Evolutionary conservation across 1,284 basidiomycete genomes (phyloP).

Genomic region (Naganishia liquefaciens): DNA sequence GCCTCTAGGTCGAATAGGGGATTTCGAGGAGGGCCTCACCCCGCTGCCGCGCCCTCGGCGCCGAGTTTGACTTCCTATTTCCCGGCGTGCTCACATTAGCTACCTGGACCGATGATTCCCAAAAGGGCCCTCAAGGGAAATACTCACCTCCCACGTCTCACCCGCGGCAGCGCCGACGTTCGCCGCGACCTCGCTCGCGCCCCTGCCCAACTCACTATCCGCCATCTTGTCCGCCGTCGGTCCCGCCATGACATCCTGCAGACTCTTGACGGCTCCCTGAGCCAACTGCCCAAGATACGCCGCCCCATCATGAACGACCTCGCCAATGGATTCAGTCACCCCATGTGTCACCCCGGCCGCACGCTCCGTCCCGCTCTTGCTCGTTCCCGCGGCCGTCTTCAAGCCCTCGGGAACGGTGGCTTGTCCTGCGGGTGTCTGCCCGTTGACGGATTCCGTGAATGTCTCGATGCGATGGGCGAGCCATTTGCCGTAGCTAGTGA

Average conservation of each 20-base stretch:
- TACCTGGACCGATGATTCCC: too few relatives aligned
- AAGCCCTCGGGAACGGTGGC: conserved; percentile 38
- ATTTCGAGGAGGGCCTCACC: conserved; percentile 17
- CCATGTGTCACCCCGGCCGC: conserved; percentile 38
- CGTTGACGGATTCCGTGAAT: conserved; percentile 38
- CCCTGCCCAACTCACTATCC: conserved; percentile 44
- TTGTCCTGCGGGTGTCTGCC: not conserved
- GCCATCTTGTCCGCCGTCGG: conserved; percentile 48
- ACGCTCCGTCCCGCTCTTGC: conserved; percentile 27
- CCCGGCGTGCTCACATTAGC: too few relatives aligned
- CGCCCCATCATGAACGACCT: conserved; percentile 42
- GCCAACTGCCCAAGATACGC: conserved; percentile 36
- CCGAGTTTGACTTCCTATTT: conserved; percentile 44
- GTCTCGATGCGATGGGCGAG: conserved; percentile 38
- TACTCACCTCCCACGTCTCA: conserved; percentile 40
- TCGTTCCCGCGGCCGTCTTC: conserved; percentile 28
- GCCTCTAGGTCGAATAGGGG: not conserved
- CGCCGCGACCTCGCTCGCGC: conserved; percentile 19
- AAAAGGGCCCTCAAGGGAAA: too few relatives aligned
- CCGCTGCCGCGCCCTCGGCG: conserved; percentile 45
- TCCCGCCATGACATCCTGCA: conserved; percentile 44
- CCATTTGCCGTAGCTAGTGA: conserved; percentile 40
- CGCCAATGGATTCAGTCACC: conserved; percentile 37
- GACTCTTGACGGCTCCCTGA: conserved; percentile 35
- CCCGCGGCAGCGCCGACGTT: conserved; percentile 40